Base-by-base conservation (phyloP, 305 asterid genomes). In the Striga hermonthica region DNA sequence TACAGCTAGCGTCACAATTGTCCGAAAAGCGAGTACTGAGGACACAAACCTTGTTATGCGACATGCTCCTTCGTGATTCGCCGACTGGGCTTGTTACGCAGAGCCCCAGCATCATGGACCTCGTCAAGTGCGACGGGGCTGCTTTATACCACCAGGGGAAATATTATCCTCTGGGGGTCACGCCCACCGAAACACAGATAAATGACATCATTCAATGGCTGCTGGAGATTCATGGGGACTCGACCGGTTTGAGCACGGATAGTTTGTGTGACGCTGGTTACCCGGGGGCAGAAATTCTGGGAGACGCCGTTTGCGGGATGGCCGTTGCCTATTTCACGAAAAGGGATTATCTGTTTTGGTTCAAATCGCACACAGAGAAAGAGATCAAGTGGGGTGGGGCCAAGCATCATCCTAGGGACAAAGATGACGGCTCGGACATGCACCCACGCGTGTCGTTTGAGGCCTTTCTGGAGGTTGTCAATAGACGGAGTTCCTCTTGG, bases 371-470 rank as follows among this genome's bases (percentile, higher is more conserved):
- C 73, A 81, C 94, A 4, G 96, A 91, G 44, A 82, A 80, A 3
- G 96, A 83, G 68, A 64, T 86, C 38, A 77, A 87, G 45, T 88
- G 94, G 93, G 91, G 91, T 70, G 91, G 96, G 31, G 94, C 91
- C 6, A 88, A 88, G 79, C 90, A 88, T 39, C 89, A 84, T 55
- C 78, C 73, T 0, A 86, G 78, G 9, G 84, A 82, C 48, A 76
- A 78, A 75, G 96, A 86, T 60, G 89, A 86, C 64, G 89, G 94
- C n/a, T 73, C 70, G 71, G 82, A 75, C 72, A 80, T 86, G 89
- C 91, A 85, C 65, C 93, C 91, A 0, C 75, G 94, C 66, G 86
- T 87, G 6, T 88, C 96, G 8, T 86, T 88, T 76, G 79, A 81
- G 70, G 94, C 96, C 0, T 88, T 86, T 74, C 70, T 88, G 49